Conservation (phyloP, 805 yeast genomes). For the Candida chilensis region DNA sequence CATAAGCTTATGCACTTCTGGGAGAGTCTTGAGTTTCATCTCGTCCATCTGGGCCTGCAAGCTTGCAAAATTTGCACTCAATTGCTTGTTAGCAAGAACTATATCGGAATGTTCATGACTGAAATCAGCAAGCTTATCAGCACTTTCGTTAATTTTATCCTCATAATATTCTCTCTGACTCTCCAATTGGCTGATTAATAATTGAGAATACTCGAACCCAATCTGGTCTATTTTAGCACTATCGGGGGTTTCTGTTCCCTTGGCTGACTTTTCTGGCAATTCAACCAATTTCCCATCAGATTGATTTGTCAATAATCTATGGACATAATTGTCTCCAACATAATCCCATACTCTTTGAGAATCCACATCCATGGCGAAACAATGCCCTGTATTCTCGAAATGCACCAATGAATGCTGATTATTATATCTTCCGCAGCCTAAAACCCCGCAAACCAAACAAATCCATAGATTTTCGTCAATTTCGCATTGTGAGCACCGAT, state of each 20-base stretch:
- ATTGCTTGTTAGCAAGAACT: not conserved
- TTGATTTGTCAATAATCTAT: conserved; percentile 74
- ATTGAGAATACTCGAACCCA: conserved; percentile 72
- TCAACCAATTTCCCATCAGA: conserved; percentile 88
- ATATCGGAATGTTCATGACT: conserved; percentile 6
- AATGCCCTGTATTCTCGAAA: conserved; percentile 68
- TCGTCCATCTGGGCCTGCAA: conserved; percentile 19
- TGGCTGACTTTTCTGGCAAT: conserved; percentile 30
- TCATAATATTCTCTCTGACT: conserved; percentile 84
- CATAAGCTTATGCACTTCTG: conserved; percentile 26
- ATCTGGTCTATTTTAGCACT: conserved; percentile 40
- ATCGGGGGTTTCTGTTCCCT: conserved; percentile 2
- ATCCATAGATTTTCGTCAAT: conserved; percentile 69
- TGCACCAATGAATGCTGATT: conserved; percentile 82
- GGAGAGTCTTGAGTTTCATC: conserved; percentile 14
- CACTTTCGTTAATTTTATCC: conserved; percentile 17
- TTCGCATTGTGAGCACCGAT: conserved; percentile 49
- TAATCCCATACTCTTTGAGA: conserved; percentile 94
- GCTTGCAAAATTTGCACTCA: not conserved
- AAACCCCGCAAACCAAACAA: conserved; percentile 80
- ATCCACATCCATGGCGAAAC: conserved; percentile 81
- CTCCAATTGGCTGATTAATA: conserved; percentile 71
- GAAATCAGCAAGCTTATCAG: conserved; percentile 11
- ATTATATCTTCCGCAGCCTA: conserved; percentile 90
- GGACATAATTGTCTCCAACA: conserved; percentile 86